phyloP scores from a whole-genome alignment of 1,284 basidiomycete genomes.

The Sporisorium sorghi region DNA sequence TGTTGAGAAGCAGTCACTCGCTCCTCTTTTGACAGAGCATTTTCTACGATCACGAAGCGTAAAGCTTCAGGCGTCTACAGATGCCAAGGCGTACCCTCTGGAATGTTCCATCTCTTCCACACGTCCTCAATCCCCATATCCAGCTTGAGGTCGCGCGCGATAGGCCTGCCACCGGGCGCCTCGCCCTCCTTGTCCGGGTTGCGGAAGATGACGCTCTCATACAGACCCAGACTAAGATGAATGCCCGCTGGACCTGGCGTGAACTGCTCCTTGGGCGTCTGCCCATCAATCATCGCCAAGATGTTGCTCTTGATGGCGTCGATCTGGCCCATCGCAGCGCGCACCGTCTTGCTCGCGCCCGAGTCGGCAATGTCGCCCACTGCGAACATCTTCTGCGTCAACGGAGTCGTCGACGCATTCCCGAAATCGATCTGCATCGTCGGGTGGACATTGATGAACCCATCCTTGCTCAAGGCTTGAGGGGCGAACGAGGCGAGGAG shows the following conservation, averaged over 20 bases:
- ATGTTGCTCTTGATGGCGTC: slow-evolving; percentile 40
- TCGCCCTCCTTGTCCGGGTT: slow-evolving; percentile 22
- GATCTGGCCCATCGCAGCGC: slow-evolving; percentile 40
- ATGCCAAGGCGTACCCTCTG: slow-evolving; percentile 42
- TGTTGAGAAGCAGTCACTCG: not conserved
- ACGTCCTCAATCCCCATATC: slow-evolving; percentile 36
- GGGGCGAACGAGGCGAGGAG: slow-evolving; percentile 31
- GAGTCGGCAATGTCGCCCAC: slow-evolving; percentile 46
- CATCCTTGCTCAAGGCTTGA: slow-evolving; percentile 16
- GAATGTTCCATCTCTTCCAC: slow-evolving; percentile 36
- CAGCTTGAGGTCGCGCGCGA: slow-evolving; percentile 29
- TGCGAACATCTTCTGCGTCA: slow-evolving; percentile 22
- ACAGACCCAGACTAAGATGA: slow-evolving; percentile 37
- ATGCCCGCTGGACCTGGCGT: slow-evolving; percentile 29
- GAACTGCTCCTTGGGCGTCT: slow-evolving; percentile 10
- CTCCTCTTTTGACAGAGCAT: not conserved
- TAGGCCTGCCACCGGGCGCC: slow-evolving; percentile 14
- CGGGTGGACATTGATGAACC: slow-evolving; percentile 44
- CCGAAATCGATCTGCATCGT: slow-evolving; percentile 38
- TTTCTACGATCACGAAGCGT: not conserved
- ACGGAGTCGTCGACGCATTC: not conserved
- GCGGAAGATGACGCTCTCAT: slow-evolving; percentile 46
- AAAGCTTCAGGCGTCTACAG: slow-evolving; percentile 10
- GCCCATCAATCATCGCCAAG: slow-evolving; percentile 22
- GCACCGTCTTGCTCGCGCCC: slow-evolving; percentile 45